Percentiles rank a stretch among this genome's conserved stretches.
Conservation (phyloP, 805 yeast species). For the Pichia cephalocereana region DNA sequence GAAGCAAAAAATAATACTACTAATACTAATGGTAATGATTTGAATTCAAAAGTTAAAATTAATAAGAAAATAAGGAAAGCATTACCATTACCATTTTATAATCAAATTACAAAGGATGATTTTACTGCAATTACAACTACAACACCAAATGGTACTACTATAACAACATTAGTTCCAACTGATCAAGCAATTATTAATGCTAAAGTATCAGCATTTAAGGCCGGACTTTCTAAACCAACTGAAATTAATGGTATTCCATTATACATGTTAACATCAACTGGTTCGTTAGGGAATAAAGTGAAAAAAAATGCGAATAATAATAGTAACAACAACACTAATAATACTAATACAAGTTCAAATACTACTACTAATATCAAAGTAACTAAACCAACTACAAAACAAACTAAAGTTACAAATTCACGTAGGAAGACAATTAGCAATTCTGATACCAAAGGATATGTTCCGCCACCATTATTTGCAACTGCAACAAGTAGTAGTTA, state of each 20-base stretch:
- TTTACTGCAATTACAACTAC: constrained; percentile 78
- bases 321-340: not conserved
- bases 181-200: constrained; percentile 64
- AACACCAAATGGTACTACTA: constrained; percentile 86
- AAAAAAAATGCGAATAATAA: not conserved
- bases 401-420: not conserved
- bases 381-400: not conserved
- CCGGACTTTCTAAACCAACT: constrained; percentile 41
- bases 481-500: not conserved
- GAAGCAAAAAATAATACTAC: constrained; percentile 23
- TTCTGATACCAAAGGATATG: not conserved
- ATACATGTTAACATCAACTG: constrained; percentile 68
- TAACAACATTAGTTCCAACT: constrained; percentile 83
- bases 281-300: constrained; percentile 34
- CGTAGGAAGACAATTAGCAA: not conserved
- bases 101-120: constrained; percentile 83
- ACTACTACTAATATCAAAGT: not conserved
- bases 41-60: constrained; percentile 1
- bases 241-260: constrained; percentile 32
- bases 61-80: constrained; percentile 24
- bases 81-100: constrained; percentile 79
- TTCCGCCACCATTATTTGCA: constrained; percentile 4
- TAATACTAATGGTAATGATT: not conserved
- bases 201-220: constrained; percentile 46
- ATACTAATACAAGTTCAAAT: not conserved